Base-by-base conservation (phyloP, 2,329 filamentous ascomycete species). In the Rhynchosporium secalis region DNA sequence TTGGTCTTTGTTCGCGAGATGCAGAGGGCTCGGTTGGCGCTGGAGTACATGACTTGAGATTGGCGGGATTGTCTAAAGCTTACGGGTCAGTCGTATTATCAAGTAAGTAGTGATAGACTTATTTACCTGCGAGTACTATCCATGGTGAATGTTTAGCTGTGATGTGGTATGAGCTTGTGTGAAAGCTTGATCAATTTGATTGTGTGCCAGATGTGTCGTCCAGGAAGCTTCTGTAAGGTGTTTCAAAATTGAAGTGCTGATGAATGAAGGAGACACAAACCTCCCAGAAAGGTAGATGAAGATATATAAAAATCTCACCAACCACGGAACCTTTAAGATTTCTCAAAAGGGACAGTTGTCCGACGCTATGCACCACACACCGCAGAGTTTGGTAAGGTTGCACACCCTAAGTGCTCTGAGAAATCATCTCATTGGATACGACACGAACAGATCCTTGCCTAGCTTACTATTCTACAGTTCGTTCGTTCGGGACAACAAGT, bases 301-400 rank as follows among this genome's bases (percentile, higher is more conserved):
- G 51, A 54, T 54, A 54, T 54, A 54, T 52, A 52, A 33, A 54
- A 54, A 41, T n/a, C 20, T 9, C 10, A 13, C 9, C n/a, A 54
- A 41, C 9, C 49, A 36, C 8, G 20, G 10, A 33, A 40, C 28
- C 10, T 54, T 12, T 26, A 31, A 29, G 4, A 20, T 20, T 20
- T 10, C 36, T 12, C 51, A n/a, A 54, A 54, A 28, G 33, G 40
- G 51, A 12, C 20, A 52, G 31, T 31, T 13, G 47, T 15, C 51
- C 51, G n/a, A 54, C 51, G 38, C 51, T n/a, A 52, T 52, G 51
- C 51, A 7, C n/a, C 51, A 54, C 47, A 49, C 47, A 31, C 29
- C 13, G 47, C 47, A 54, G 28, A 41, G 33, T 54, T 33, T 40
- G 40, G 38, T 31, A 54, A 41, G 51, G 51, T 54, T 54, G 28